A percentile compares a stretch with the other conserved stretches of the same genome.
phyloP scores from a whole-genome alignment of 495 filamentous ascomycete genomes.

The Aeminium ludgeri region DNA sequence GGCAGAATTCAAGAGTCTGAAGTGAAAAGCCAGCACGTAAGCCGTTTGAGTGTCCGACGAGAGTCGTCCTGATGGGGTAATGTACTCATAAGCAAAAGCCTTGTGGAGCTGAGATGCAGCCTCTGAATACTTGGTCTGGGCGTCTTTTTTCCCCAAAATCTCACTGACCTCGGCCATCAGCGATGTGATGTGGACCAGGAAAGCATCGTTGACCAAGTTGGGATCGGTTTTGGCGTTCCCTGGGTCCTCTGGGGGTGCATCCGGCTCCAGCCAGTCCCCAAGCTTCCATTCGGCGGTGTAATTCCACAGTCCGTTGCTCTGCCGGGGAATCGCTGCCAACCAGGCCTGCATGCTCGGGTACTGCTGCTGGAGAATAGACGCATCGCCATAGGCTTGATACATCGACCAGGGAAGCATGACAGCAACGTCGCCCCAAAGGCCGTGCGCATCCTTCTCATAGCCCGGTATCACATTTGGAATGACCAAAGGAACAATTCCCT shows the following conservation, averaged over 20 bases:
- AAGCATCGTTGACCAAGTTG: too few relatives aligned
- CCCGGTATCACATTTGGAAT: too few relatives aligned
- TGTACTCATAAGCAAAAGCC: conserved; percentile 5
- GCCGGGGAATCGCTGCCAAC: conserved; percentile 32
- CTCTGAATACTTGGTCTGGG: too few relatives aligned
- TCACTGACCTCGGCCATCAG: too few relatives aligned
- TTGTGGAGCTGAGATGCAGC: conserved; percentile 3
- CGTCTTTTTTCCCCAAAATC: too few relatives aligned
- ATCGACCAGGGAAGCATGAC: conserved; percentile 30
- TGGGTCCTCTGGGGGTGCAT: conserved; percentile 28
- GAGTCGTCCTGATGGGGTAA: too few relatives aligned
- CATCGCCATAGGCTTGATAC: conserved; percentile 30
- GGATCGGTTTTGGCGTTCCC: conserved; percentile 15
- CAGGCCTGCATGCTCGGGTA: conserved; percentile 16
- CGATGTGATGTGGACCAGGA: too few relatives aligned
- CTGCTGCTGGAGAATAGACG: conserved; percentile 23
- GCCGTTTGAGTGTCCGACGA: too few relatives aligned
- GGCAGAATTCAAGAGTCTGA: conserved; percentile 21
- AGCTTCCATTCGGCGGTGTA: conserved; percentile 24
- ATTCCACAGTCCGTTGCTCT: conserved; percentile 26
- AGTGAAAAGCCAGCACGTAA: conserved; percentile 13
- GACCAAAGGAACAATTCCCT: background rate
- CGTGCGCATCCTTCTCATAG: conserved; percentile 16
- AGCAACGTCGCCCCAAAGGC: conserved; percentile 33
- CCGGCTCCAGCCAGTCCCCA: conserved; percentile 39